Base-by-base conservation (phyloP, 2,329 filamentous ascomycete species). In the Sclerotinia spermophila region DNA sequence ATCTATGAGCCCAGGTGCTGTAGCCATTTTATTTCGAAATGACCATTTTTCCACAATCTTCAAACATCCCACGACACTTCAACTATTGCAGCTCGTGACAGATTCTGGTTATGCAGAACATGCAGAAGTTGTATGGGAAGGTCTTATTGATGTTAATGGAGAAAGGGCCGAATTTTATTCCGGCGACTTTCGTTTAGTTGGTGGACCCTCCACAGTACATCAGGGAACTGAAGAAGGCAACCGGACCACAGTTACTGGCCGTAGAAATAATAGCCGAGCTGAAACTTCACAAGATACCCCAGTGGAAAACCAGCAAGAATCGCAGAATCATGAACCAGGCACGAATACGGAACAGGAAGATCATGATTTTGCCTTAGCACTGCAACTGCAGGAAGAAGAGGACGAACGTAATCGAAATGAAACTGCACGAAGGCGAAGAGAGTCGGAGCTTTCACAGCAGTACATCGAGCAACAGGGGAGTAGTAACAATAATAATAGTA, bases 31-130 rank as follows among this genome's bases (percentile, higher is more conserved):
- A 1, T 99, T 99, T 83, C 89, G 96, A 38, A 99, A 99, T 77
- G 95, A 99, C 78, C 96, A 99, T 79, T 99, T 99, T 78, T 94
- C 93, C 56, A 98, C 95, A 0, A 81, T 99, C 0, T 97, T 97
- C 81, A 93, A 94, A 72, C 93, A 98, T 76, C 93, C 95, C 0
- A 83, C 89, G 59, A 93, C 90, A 0, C 85, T 88, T 55, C 86
- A 92, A 74, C 85, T 98, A 1, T 87, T 95, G 73, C 93, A 92
- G 0, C 83, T 99, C 4, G 94, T 99, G 21, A 98, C 96, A 0
- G 96, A 99, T 79, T 92, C 93, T 38, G 96, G 96, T 0, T 99
- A 97, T 78, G 90, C 91, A 17, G 87, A 86, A 15, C 93, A 97
- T 75, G 91, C 94, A 24, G 95, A 98, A 79, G 89, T 99, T 19